A percentile compares a stretch with the other conserved stretches of the same genome.
Conservation (phyloP, 768 basidiomycete genomes). For the Trametes sanguinea region DNA sequence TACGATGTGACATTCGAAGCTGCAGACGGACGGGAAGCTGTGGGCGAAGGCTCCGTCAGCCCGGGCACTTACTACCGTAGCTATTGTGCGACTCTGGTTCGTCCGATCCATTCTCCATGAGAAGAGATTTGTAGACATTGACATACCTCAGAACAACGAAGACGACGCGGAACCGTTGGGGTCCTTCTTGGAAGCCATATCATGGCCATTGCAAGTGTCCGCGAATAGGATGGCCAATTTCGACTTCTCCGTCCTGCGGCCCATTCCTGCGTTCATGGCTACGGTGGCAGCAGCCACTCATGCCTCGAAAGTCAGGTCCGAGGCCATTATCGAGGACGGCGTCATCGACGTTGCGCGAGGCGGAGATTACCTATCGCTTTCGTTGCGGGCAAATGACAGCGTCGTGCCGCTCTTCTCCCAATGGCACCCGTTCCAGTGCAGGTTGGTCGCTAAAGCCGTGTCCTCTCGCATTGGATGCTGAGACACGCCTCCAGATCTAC, state of each 20-base stretch:
- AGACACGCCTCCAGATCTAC: slow-evolving; percentile 10
- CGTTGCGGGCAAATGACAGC: slow-evolving; percentile 46
- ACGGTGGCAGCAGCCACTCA: neutral
- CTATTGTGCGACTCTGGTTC: slow-evolving; percentile 42
- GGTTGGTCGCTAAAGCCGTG: too few relatives aligned
- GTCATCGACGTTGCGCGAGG: slow-evolving; percentile 1
- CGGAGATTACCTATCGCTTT: neutral
- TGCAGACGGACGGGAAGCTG: slow-evolving; percentile 43
- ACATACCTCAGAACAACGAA: too few relatives aligned
- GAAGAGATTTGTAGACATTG: too few relatives aligned
- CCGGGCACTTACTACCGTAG: slow-evolving; percentile 46
- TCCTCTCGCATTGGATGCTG: too few relatives aligned
- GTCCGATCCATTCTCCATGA: neutral
- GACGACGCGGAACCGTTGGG: neutral
- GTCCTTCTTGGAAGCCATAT: neutral
- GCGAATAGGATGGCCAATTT: slow-evolving; percentile 40
- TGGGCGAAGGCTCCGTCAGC: slow-evolving; percentile 39
- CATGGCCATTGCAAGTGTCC: slow-evolving; percentile 30
- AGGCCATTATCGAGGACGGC: neutral
- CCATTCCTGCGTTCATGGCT: slow-evolving; percentile 38
- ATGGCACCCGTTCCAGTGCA: slow-evolving; percentile 51
- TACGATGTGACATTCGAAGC: slow-evolving; percentile 51
- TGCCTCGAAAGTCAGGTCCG: neutral
- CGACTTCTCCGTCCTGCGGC: slow-evolving; percentile 40
- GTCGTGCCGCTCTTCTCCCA: slow-evolving; percentile 53